Conservation (phyloP, 805 yeast genomes). For the Candida alai region DNA sequence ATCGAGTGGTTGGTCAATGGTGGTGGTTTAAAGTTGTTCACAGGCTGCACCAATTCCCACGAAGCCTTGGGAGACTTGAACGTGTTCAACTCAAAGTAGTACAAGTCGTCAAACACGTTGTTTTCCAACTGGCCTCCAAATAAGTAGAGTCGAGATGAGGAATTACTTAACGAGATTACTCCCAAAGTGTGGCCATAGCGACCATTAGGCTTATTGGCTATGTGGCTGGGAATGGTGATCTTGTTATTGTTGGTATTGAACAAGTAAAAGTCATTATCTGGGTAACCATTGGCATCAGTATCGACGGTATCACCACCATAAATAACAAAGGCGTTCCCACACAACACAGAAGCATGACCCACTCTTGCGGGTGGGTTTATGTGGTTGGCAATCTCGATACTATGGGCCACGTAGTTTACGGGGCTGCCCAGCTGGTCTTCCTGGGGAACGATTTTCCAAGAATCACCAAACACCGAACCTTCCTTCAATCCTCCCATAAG, state of each 20-base stretch:
- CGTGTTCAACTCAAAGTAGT: conserved; percentile 80
- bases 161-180: conserved; percentile 53
- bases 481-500: conserved; percentile 96
- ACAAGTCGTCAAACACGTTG: conserved; percentile 78
- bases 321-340: conserved; percentile 92
- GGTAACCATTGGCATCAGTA: conserved; percentile 66
- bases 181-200: conserved; percentile 92
- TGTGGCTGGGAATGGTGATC: conserved; percentile 43
- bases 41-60: conserved; percentile 73
- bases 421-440: conserved; percentile 18
- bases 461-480: conserved; percentile 88
- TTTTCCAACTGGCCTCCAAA: conserved; percentile 95
- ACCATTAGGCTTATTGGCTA: conserved; percentile 70
- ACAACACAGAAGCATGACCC: conserved; percentile 87
- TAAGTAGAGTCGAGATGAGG: conserved; percentile 58
- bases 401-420: conserved; percentile 26
- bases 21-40: conserved; percentile 54
- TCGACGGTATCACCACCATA: conserved; percentile 96
- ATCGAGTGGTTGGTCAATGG: conserved; percentile 90
- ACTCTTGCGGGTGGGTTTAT: conserved; percentile 93
- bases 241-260: conserved; percentile 55
- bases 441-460: conserved; percentile 77
- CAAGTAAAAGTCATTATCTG: conserved; percentile 87
- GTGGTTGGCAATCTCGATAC: conserved; percentile 51
- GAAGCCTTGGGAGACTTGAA: conserved; percentile 78